phyloP scores from a whole-genome alignment of 1,284 basidiomycete genomes.

The Ganoderma sp. region DNA sequence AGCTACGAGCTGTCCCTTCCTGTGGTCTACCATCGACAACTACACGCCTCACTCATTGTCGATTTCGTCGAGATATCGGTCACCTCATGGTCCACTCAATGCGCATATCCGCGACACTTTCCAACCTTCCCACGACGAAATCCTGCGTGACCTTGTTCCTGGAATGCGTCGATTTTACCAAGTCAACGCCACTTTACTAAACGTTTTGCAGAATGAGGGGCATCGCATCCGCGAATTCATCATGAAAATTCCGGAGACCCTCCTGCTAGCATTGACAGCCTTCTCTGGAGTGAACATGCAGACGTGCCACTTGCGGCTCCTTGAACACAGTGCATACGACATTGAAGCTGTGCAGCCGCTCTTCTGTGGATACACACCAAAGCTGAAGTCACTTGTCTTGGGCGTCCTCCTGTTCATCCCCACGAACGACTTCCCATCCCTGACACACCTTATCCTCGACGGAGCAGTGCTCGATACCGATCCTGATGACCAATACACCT shows the following conservation, averaged over 20 bases:
- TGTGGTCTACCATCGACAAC: neutral
- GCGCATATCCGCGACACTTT: neutral
- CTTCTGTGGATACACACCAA: neutral
- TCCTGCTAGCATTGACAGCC: neutral
- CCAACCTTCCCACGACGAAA: neutral
- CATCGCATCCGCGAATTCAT: neutral
- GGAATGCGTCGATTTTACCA: neutral
- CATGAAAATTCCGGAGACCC: neutral
- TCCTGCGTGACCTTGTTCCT: neutral
- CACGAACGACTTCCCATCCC: neutral
- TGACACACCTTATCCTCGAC: neutral
- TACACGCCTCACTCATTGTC: neutral
- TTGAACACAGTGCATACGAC: neutral
- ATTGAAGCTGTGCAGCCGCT: neutral
- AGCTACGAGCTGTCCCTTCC: neutral
- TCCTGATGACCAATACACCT: neutral
- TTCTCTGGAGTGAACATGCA: neutral
- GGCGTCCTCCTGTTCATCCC: neutral
- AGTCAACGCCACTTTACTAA: neutral
- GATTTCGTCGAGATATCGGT: neutral
- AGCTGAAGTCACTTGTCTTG: neutral
- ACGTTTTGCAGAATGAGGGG: neutral
- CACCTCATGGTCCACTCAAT: neutral
- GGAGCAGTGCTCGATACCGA: neutral
- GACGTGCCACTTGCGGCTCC: neutral